Base-by-base conservation (phyloP, 495 filamentous ascomycete genomes). In the Aspergillus sclerotioniger region DNA sequence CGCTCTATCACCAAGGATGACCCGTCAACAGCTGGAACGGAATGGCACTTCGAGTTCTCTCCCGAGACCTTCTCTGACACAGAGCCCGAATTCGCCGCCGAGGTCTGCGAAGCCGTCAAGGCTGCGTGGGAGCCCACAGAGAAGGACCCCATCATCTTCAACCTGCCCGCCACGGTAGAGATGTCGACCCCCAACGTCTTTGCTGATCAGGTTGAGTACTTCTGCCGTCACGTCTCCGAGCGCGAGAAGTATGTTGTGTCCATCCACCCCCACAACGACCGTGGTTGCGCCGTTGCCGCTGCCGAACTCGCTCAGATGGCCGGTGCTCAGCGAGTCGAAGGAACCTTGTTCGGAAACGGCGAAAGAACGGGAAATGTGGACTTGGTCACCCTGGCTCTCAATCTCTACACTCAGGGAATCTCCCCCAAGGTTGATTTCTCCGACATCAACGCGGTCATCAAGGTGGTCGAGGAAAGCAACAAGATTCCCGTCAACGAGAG, bases 281-380 rank as follows among this genome's bases (percentile, higher is more conserved):
- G 94, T 37, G 92, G 93, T 8, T 97, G 92, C 67, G 90, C 90
- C 16, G 82, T 89, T 19, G 90, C 94, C 37, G 94, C 92, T 4
- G 89, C 93, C 9, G 93, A 98, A 68, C 74, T 98, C 57, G 94
- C 89, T 10, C 92, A 96, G 73, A 96, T 98, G 92, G 94, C 90
- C n/a, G 94, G 94, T 60, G 94, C 91, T 7, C 89, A 98, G 70
- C 77, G 94, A 67, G 92, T 98, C 6, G 94, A 98, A 69, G 94
- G 94, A 44, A 96, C 91, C 67, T 81, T 96, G 21, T 96, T 98
- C 65, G 93, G 93, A 31, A 96, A 98, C 66, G 94, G 93, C 41
- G 94, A 98, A 78, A 79, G 94, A 53, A 97, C 94, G 4, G 93
- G 94, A 45, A 98, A 98, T 68, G 94, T 98, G 19, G 93, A 97